Evolutionary conservation across 2,329 filamentous ascomycete species (phyloP).

Genomic region (Diplodia mutila): DNA sequence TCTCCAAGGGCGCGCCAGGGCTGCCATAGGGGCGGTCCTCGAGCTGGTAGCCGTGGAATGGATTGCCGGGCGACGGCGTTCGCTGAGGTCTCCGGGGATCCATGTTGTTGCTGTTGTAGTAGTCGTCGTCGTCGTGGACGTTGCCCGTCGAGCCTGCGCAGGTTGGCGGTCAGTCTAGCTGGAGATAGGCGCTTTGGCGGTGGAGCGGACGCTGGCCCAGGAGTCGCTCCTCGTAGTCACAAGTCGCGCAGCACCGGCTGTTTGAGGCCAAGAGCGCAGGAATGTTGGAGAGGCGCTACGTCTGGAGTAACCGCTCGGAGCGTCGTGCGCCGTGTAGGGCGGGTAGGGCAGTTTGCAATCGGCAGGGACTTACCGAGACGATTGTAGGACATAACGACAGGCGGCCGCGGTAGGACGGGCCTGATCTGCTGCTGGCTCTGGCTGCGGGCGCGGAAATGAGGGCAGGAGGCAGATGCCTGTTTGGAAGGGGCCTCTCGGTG

Average conservation of each 20-base stretch:
- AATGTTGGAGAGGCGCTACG: slow-evolving; percentile 4
- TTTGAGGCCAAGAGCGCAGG: slow-evolving; percentile 9
- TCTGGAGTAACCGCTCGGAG: slow-evolving; percentile 11
- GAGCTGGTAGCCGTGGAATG: slow-evolving; percentile 77
- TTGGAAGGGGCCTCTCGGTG: slow-evolving; percentile 1
- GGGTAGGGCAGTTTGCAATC: slow-evolving; percentile 41
- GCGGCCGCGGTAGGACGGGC: slow-evolving; percentile 12
- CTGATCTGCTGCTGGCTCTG: slow-evolving; percentile 8
- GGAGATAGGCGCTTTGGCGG: slow-evolving; percentile 15
- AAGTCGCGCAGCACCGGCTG: background rate
- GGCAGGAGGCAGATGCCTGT: slow-evolving; percentile 20
- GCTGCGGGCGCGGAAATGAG: slow-evolving; percentile 20
- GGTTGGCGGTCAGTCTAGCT: slow-evolving; percentile 21
- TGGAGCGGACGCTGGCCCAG: slow-evolving; percentile 12
- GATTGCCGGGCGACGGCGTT: slow-evolving; percentile 77
- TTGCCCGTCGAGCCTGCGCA: slow-evolving; percentile 18
- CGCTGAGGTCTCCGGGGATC: slow-evolving; percentile 60
- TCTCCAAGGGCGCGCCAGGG: slow-evolving; percentile 61
- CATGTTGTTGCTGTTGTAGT: slow-evolving; percentile 45
- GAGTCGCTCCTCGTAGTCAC: background rate
- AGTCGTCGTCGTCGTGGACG: slow-evolving; percentile 23
- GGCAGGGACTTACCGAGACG: slow-evolving; percentile 48
- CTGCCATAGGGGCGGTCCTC: slow-evolving; percentile 71
- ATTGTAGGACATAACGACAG: slow-evolving; percentile 49
- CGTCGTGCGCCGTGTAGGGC: background rate